These are phyloP conservation scores for Spathaspora girioi DNA, from an alignment of 805 yeast species.

Conservation along the genomic window DNA sequence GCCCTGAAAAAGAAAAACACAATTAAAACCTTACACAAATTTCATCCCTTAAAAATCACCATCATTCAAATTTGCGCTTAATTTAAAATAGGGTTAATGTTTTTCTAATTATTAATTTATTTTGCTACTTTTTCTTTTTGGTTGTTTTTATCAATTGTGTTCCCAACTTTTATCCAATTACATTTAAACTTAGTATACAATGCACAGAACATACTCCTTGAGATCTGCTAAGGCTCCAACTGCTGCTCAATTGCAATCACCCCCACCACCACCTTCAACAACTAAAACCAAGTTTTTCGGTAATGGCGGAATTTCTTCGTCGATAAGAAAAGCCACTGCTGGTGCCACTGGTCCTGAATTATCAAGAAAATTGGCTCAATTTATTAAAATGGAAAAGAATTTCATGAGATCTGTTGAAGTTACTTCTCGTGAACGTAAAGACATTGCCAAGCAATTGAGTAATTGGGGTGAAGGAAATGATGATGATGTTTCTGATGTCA, in stretches of 20 bases:
- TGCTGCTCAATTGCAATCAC: slow-evolving; percentile 89
- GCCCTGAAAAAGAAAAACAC: neutral
- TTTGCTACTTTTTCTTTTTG: neutral
- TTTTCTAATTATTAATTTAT: too few species aligned
- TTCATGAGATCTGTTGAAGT: slow-evolving; percentile 76
- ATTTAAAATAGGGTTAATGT: too few species aligned
- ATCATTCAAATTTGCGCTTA: neutral
- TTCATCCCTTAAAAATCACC: neutral
- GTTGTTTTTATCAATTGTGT: neutral
- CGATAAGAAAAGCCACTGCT: slow-evolving; percentile 69
- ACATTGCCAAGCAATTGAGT: slow-evolving; percentile 77
- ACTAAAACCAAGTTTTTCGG: slow-evolving; percentile 92
- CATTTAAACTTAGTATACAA: slow-evolving; percentile 20
- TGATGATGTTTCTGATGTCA: slow-evolving; percentile 81
- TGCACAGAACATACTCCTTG: slow-evolving; percentile 98
- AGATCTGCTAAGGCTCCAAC: slow-evolving; percentile 96
- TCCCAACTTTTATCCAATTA: neutral
- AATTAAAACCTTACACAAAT: neutral
- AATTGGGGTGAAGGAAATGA: slow-evolving; percentile 87
- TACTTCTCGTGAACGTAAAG: slow-evolving; percentile 73
- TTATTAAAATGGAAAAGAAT: slow-evolving; percentile 79
- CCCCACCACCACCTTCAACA: slow-evolving; percentile 93
- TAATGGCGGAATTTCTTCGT: slow-evolving; percentile 59
- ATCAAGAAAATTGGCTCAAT: slow-evolving; percentile 67
- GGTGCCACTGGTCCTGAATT: slow-evolving; percentile 80